Evolutionary conservation across 2,329 filamentous ascomycete genomes (phyloP), one percentile per base, ranked within the genome.

Genomic region (Exophiala oligosperma): DNA sequence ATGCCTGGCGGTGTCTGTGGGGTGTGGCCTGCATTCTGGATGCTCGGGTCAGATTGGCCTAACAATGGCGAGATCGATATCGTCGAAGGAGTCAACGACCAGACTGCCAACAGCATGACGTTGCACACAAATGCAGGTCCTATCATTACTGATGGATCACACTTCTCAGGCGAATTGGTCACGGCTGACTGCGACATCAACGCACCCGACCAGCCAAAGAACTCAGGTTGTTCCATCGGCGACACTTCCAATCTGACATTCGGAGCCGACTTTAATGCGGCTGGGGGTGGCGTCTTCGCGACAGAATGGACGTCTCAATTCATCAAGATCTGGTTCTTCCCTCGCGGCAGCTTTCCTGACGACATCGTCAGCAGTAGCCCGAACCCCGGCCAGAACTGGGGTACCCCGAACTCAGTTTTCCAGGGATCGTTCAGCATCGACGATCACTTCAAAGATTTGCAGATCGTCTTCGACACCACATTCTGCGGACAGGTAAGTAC

Each of bases 251-350:
- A 61, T 26, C 41, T 67, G 37, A 73, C 35, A 48, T 86, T 79
- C 56, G 85, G 85, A 29, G 71, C 71, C 5, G 77, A 72, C 0
- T 82, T 88, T 72, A 88, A 83, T 62, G 61, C 68, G 2, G 66
- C 72, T 14, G 74, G 74, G 1, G 80, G 81, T 48, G 90, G 89
- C 35, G 79, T 92, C 49, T 91, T 89, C 67, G 89, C 85, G 41
- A 84, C 87, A 57, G 86, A 92, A 73, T 96, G 92, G 90, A 91
- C 88, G 1, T 80, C 82, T 23, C 71, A 82, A 0, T 80, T 80
- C 64, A 95, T 97, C 72, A 82, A 83, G 47, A 80, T 96, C 64
- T 97, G 86, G 84, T 79, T 77, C 66, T 83, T 83, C 63, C 66
- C 73, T 1, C 73, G 79, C 12, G 64, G 62, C n/a, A 58, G 64